These are phyloP conservation scores for Rhizophagus sp. DNA, from an alignment of 192 early-diverging fungal genomes.

Conservation along the genomic window DNA sequence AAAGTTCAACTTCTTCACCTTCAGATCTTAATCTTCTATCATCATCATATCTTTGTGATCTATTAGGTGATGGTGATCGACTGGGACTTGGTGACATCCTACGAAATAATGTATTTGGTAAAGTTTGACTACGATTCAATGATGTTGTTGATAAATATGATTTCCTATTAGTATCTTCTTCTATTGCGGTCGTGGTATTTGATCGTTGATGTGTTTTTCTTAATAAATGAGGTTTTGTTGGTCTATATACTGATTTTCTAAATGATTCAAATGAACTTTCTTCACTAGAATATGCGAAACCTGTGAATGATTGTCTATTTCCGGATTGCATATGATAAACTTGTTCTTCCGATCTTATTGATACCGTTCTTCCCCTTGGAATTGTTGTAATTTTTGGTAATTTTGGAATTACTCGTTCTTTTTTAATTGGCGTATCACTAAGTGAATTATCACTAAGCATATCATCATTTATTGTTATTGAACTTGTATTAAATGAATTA, in stretches of 20 bases:
- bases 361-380: background rate
- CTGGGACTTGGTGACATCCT: background rate
- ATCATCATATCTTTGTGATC: background rate
- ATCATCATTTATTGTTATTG: background rate
- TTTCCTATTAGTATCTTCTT: background rate
- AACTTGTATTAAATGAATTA: background rate
- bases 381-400: background rate
- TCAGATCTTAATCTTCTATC: background rate
- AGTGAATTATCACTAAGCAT: background rate
- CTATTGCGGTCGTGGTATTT: background rate
- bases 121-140: slow-evolving; percentile 15
- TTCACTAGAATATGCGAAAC: slow-evolving; percentile 49
- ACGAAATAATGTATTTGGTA: slow-evolving; percentile 13
- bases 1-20: slow-evolving; percentile 25
- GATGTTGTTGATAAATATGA: slow-evolving; percentile 1
- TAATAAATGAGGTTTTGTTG: background rate
- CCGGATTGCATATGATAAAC: slow-evolving; percentile 46
- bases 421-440: background rate
- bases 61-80: background rate
- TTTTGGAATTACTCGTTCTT: background rate
- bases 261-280: slow-evolving; percentile 41
- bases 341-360: slow-evolving; percentile 30
- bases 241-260: slow-evolving; percentile 42
- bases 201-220: background rate
- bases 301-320: slow-evolving; percentile 47